phyloP scores from a whole-genome alignment of 768 basidiomycete species.

The Hericium coralloides region DNA sequence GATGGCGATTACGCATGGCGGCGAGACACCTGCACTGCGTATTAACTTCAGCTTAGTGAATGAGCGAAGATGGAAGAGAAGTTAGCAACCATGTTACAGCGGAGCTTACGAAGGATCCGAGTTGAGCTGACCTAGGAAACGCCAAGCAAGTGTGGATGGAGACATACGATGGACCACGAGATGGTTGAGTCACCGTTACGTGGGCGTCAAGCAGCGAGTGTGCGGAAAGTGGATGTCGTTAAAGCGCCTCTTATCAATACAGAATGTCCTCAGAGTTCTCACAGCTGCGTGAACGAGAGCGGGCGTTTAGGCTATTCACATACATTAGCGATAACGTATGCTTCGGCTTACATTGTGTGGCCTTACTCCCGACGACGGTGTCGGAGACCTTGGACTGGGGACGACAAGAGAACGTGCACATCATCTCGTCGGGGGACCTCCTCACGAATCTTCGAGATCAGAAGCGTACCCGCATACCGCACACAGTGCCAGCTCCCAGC shows the following conservation, averaged over 20 bases:
- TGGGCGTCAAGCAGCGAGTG: conserved; percentile 87
- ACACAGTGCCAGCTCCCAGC: conserved; percentile 97
- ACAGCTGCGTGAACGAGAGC: conserved; percentile 94
- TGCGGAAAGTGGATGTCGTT: conserved; percentile 99
- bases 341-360: neutral
- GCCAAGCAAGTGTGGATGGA: conserved; percentile 95
- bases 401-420: conserved; percentile 99
- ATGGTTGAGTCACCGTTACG: conserved; percentile 97
- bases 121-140: conserved; percentile 99
- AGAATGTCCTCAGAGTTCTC: conserved; percentile 99
- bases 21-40: too few species aligned
- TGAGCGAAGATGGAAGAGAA: conserved; percentile 12
- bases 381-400: conserved; percentile 94
- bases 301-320: conserved; percentile 88
- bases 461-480: conserved; percentile 98
- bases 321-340: neutral
- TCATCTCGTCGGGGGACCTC: conserved; percentile 99
- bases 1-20: too few species aligned
- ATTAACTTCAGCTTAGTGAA: conserved; percentile 5
- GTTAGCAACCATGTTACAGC: conserved; percentile 99
- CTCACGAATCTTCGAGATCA: conserved; percentile 98
- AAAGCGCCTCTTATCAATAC: conserved; percentile 99
- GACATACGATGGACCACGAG: conserved; percentile 99
- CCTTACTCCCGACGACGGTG: conserved; percentile 90
- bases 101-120: conserved; percentile 94